Conservation (phyloP, 306 rosid genomes). For the Quercus robur region DNA sequence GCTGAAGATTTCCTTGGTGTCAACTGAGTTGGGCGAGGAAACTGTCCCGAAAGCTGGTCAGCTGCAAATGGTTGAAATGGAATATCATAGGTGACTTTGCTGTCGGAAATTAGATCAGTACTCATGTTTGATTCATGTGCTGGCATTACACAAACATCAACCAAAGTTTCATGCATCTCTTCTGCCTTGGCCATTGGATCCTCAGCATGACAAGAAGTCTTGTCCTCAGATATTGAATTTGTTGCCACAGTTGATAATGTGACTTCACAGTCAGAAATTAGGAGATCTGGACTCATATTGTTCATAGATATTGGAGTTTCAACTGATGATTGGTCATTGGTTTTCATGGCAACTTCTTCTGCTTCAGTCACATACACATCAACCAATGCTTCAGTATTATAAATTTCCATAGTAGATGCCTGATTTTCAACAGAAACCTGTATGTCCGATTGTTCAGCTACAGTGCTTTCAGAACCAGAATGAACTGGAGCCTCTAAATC, state of each 20-base stretch:
- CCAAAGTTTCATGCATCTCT: not conserved
- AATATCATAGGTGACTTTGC: not conserved
- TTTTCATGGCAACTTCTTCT: no score
- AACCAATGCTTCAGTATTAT: no score
- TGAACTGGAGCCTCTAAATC: not conserved
- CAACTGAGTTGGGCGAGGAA: constrained; percentile 38
- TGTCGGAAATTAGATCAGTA: not conserved
- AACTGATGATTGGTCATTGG: no score
- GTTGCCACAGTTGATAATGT: no score
- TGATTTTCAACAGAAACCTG: not conserved
- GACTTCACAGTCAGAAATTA: no score
- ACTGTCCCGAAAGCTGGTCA: constrained; percentile 24
- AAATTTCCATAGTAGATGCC: no score
- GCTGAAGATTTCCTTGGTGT: constrained; percentile 9
- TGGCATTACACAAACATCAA: not conserved
- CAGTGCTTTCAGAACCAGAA: not conserved
- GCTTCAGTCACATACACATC: no score
- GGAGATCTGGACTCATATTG: no score
- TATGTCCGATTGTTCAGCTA: not conserved
- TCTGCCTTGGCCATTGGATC: not conserved
- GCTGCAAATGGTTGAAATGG: constrained; percentile 18
- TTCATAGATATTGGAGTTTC: no score
- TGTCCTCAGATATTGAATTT: no score
- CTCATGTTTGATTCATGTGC: no score
- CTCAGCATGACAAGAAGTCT: not conserved